Base-by-base conservation (phyloP, 176 grass and related monocot genomes). In the Microstegium vimineum region DNA sequence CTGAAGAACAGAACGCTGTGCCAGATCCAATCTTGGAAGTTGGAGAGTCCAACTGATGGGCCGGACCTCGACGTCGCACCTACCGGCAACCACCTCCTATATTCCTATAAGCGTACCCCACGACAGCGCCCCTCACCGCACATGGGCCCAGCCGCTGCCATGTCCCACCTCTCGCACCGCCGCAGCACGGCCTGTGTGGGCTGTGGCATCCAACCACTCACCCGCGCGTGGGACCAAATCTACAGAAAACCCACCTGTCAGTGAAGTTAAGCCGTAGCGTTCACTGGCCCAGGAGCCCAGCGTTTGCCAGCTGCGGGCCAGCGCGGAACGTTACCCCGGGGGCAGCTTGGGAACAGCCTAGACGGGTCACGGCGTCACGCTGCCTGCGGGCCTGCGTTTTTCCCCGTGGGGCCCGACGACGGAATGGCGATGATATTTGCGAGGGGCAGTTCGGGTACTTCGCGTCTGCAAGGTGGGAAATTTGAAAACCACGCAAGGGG, bases 401-500 rank as follows among this genome's bases (percentile, higher is more conserved):
- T 30, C 75, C 1, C 7, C 1, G 62, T 36, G 77, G 43, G 62
- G 11, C 77, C 77, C 45, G 14, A 26, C 23, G 5, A n/a, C 45
- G 5, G 3, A 11, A 26, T 2, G 32, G 32, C 64, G 64, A 81
- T 78, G 60, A 78, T 81, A 81, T 81, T 81, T 81, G 26, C 40
- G 10, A 6, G 46, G 84, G 86, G 80, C 34, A 78, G 6, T 83
- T 42, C 41, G 33, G 87, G 31, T 23, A 85, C 12, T 66, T 81
- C 83, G 35, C 27, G 18, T 5, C 10, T 10, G 22, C 54, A 18
- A 26, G 15, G 45, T 62, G 51, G 78, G 9, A 78, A 75, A 47
- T 74, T 90, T 82, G 73, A 86, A 90, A 82, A 78, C 10, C 62
- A 90, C 73, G 38, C 73, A 60, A 59, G 28, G 10, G 10, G 1